Evolutionary conservation across 805 yeast species (phyloP).

Genomic region (Candida boleticola): DNA sequence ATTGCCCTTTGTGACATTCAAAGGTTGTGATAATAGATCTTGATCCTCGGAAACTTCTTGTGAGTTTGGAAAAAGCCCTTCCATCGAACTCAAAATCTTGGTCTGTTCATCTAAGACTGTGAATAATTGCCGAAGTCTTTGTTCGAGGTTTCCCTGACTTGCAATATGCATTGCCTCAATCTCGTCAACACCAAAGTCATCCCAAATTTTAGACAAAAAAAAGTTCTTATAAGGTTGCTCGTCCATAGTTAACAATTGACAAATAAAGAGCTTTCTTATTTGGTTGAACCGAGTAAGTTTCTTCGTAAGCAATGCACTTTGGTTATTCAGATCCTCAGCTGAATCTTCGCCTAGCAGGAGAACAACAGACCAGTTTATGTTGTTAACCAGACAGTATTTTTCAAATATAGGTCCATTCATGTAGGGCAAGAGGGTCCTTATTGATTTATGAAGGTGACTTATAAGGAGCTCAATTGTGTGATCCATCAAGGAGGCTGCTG

Average conservation of each 20-base stretch:
- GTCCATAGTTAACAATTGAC: constrained; percentile 37
- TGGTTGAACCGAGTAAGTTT: constrained; percentile 32
- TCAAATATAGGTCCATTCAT: constrained; percentile 38
- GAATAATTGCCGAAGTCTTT: neutral
- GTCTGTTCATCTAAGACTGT: neutral
- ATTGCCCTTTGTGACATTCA: neutral
- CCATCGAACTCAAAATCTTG: neutral
- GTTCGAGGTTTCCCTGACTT: neutral
- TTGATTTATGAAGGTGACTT: constrained; percentile 26
- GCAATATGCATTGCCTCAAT: neutral
- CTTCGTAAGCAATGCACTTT: constrained; percentile 13
- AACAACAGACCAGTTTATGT: constrained; percentile 23
- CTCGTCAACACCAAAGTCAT: constrained; percentile 11
- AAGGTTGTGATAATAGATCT: constrained; percentile 12
- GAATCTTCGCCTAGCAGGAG: neutral
- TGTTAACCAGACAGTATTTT: constrained; percentile 38
- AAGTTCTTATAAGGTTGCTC: constrained; percentile 26
- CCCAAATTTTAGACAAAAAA: constrained; percentile 28
- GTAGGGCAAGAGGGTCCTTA: constrained; percentile 27
- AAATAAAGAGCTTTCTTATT: constrained; percentile 34
- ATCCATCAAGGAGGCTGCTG: constrained; percentile 12
- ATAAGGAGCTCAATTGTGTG: constrained; percentile 27
- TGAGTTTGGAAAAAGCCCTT: neutral
- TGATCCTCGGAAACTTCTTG: constrained; percentile 12
- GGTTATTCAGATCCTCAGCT: neutral